Percentiles rank a stretch among this genome's conserved stretches.
Conservation (phyloP, 305 asterid species). For the Withania somnifera region DNA sequence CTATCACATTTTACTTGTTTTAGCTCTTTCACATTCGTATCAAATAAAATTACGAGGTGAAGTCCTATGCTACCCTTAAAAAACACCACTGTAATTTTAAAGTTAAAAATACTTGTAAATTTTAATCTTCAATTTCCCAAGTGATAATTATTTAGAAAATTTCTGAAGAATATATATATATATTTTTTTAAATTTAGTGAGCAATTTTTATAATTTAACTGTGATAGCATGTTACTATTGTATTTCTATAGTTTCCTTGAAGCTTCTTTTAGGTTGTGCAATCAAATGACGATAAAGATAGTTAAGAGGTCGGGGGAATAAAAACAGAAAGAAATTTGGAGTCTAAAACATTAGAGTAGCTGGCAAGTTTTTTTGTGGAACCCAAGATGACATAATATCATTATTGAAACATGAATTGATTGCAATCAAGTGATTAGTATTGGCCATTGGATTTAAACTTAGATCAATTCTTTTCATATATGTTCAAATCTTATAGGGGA, state of each 20-base stretch:
- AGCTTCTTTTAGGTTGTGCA: background rate
- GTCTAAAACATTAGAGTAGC: background rate
- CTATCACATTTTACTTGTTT: too few relatives aligned
- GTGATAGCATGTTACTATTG: background rate
- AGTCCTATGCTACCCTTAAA: too few relatives aligned
- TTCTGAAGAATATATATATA: too few relatives aligned
- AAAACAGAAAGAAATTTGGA: background rate
- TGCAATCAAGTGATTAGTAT: background rate
- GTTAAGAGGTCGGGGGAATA: background rate
- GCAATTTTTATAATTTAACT: background rate
- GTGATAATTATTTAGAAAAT: background rate
- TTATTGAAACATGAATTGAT: background rate
- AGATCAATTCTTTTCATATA: background rate
- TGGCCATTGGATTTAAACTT: background rate
- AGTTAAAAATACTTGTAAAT: too few relatives aligned
- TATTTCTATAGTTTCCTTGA: background rate
- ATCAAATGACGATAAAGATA: background rate
- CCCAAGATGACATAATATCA: background rate
- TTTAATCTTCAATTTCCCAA: background rate
- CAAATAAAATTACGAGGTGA: too few relatives aligned
- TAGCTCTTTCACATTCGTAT: too few relatives aligned
- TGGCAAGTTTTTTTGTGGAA: background rate
- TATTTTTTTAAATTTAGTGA: background rate
- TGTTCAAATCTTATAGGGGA: too few relatives aligned
- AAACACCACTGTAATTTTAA: too few relatives aligned